Percentiles rank a stretch among this genome's conserved stretches.
These are phyloP conservation scores for Trypanosoma congolense DNA, from an alignment of 208 protist species.

Conservation along the genomic window DNA sequence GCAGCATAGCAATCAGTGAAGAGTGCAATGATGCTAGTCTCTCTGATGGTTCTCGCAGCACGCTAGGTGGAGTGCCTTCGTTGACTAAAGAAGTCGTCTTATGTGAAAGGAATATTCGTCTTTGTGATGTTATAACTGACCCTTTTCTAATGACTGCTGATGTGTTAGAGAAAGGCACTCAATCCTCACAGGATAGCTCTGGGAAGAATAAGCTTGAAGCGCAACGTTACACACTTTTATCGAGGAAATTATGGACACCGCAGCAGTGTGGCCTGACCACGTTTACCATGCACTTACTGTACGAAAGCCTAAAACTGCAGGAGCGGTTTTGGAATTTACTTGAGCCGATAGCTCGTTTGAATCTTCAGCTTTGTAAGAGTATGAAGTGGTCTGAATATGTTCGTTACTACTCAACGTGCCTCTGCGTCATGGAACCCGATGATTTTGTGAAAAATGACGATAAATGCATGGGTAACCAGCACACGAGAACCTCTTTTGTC, in stretches of 20 bases:
- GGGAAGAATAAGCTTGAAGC: neutral
- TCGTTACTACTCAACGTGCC: conserved; percentile 36
- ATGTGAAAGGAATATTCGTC: conserved; percentile 2
- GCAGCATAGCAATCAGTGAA: conserved; percentile 10
- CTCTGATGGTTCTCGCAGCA: no score
- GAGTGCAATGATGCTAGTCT: conserved; percentile 10
- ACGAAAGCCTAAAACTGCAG: conserved; percentile 58
- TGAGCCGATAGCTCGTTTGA: conserved; percentile 36
- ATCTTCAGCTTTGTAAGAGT: conserved; percentile 26
- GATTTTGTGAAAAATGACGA: neutral
- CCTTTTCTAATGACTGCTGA: conserved; percentile 18
- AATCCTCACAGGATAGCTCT: neutral
- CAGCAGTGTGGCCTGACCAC: conserved; percentile 37
- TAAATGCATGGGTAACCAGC: neutral
- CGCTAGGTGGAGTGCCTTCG: no score
- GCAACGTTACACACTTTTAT: neutral
- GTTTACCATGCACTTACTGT: conserved; percentile 58
- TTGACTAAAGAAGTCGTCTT: no score
- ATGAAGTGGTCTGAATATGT: conserved; percentile 48
- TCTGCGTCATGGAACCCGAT: conserved; percentile 16
- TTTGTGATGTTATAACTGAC: conserved; percentile 25
- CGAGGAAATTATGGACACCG: conserved; percentile 24
- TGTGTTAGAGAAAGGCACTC: neutral
- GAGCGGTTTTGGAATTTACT: conserved; percentile 53
- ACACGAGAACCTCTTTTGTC: neutral